Base-by-base conservation (phyloP, 371 early-diverging fungal species). In the Amoeboradix gromovi region DNA sequence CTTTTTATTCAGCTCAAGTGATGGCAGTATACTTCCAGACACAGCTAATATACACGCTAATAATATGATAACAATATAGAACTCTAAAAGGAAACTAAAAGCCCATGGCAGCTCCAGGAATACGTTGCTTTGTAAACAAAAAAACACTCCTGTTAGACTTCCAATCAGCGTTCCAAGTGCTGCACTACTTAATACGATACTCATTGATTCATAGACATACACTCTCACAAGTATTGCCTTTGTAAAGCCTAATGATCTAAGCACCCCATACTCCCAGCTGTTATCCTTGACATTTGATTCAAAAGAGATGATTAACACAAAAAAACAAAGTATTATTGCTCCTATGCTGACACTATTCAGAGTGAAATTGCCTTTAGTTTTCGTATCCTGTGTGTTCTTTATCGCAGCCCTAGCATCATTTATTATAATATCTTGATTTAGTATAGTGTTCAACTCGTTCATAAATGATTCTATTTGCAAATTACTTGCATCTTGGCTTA, bases 191-290 rank as follows among this genome's bases (percentile, higher is more conserved):
- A 74, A n/a, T 16, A 74, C 69, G 28, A 75, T 72, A 67, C 69
- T 68, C 16, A 75, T 0, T 5, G 76, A 70, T 68, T 74, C 74
- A 68, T 73, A 74, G n/a, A 75, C 68, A 66, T 74, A 74, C 1
- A 74, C 29, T 1, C 68, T 30, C 0, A 75, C 70, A 12, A 28
- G 66, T 1, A 16, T 12, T 2, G 66, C 72, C 67, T 31, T 28
- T 68, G 72, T 31, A 30, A 75, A 69, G 17, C 76, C 76, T 17
- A 75, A 65, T 0, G 76, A 68, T 17, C 76, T 70, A 1, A 75
- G 31, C 0, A 75, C 73, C 22, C 76, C 76, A 31, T 74, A 73
- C 48, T 75, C 74, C 76, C 76, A 75, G 1, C 70, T 30, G 66
- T 74, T 75, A 29, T 74, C 74, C 28, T 71, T 70, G 2, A 75